Base-by-base conservation (phyloP, 371 early-diverging fungal species). In the Lichtheimia hyalospora region DNA sequence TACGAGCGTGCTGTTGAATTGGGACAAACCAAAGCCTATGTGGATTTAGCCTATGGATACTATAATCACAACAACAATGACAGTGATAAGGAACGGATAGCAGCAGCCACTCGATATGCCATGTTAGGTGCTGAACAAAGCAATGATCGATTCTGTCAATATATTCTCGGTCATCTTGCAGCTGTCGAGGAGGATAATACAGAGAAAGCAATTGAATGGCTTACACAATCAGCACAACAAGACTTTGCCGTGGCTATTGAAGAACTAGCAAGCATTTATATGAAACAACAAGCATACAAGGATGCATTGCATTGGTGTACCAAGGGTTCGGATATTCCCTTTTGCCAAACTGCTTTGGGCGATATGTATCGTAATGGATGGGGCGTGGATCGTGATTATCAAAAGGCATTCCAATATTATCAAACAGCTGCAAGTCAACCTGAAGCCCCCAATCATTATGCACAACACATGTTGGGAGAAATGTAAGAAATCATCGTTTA, bases 391-490 rank as follows among this genome's bases (percentile, higher is more conserved):
- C 75, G 70, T 12, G 68, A 80, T 55, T 73, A 67, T 53, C 69
- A 62, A 39, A 70, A 60, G n/a, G 73, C 81, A 0, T 77, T 77
- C 52, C 54, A 71, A 27, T 69, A 71, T 48, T 80, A 80, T 57
- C 71, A 80, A 28, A 71, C 64, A 16, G 77, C 77, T 3, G 77
- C 77, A 2, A 70, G 63, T 53, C 79, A 79, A 49, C 58, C 71
- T 10, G 74, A 79, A 18, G 52, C 74, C 27, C 72, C 75, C 2
- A 71, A 64, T 49, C 67, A 66, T 18, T 75, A 79, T 68, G 75
- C 79, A 14, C 74, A 75, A 25, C 70, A 79, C 50, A 75, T 75
- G 72, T 55, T 79, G 7, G 79, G 79, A n/a, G 75, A 79, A 65
- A 79, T 79, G 79, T 73, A 72, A 67, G 71, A n/a, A n/a, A n/a